phyloP scores from a whole-genome alignment of 2,329 filamentous ascomycete species.

The Scedosporium boydii region DNA sequence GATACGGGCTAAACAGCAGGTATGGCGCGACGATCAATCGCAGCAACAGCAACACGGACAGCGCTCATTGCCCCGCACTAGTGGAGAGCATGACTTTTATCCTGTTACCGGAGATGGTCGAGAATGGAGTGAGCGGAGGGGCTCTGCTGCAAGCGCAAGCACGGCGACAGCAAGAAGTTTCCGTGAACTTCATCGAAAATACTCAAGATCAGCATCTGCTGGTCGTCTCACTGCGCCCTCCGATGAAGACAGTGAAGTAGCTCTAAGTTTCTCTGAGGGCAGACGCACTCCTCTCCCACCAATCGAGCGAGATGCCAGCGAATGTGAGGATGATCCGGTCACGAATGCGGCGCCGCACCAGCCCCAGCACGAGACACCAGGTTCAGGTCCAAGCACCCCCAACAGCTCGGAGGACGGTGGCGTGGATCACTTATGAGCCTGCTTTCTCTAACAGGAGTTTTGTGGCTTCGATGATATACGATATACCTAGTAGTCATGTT shows the following conservation, averaged over 20 bases:
- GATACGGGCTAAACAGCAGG: constrained; percentile 50
- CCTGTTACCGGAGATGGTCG: constrained; percentile 36
- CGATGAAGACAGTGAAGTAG: constrained; percentile 51
- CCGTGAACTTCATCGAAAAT: constrained; percentile 51
- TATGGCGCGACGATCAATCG: constrained; percentile 29
- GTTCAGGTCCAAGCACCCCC: constrained; percentile 1
- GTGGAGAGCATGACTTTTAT: constrained; percentile 40
- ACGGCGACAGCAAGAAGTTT: constrained; percentile 59
- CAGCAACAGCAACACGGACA: constrained; percentile 11
- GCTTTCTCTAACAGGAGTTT: background rate
- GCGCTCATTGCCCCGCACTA: constrained; percentile 20
- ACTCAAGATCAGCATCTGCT: constrained; percentile 39
- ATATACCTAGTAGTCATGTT: too few relatives aligned
- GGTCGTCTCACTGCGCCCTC: constrained; percentile 37
- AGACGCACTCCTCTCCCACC: constrained; percentile 45
- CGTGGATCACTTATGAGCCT: constrained; percentile 9
- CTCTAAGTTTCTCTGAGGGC: constrained; percentile 51
- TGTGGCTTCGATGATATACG: too few relatives aligned
- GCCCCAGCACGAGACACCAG: background rate
- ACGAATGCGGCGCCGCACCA: background rate
- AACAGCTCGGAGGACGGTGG: constrained; percentile 16
- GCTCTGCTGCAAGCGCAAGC: constrained; percentile 54
- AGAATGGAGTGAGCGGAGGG: constrained; percentile 41
- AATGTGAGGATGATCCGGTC: constrained; percentile 12
- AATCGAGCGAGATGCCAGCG: constrained; percentile 31